Evolutionary conservation across 2,329 filamentous ascomycete species (phyloP).

Genomic region (Colletotrichum tofieldiae): DNA sequence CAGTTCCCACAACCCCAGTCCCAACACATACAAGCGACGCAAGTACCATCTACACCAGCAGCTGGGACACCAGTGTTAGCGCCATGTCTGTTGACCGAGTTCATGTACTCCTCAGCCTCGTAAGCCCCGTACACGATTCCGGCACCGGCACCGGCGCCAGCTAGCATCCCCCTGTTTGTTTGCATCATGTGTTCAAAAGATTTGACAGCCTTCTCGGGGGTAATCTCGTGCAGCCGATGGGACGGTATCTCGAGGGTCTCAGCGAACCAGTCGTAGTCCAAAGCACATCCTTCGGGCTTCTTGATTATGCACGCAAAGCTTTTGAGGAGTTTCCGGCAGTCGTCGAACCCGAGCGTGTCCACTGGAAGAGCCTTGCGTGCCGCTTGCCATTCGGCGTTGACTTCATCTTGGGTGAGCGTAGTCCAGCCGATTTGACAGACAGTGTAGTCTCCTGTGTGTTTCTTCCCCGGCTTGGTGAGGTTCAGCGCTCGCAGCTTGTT

Average conservation of each 20-base stretch:
- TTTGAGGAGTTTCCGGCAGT: conserved; percentile 2
- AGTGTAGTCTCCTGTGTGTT: neutral
- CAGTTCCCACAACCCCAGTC: neutral
- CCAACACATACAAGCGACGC: neutral
- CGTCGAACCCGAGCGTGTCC: conserved; percentile 1
- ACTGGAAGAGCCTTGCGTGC: neutral
- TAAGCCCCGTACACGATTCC: conserved; percentile 2
- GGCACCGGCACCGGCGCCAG: neutral
- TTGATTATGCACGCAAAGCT: conserved; percentile 8
- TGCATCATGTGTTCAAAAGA: conserved; percentile 2
- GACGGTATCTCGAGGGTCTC: conserved; percentile 1
- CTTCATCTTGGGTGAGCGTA: neutral
- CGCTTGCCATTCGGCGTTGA: conserved; percentile 6
- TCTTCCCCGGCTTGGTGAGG: neutral
- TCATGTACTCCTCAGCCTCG: neutral
- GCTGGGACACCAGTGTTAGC: neutral
- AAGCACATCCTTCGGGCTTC: conserved; percentile 2
- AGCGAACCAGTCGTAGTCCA: conserved; percentile 13
- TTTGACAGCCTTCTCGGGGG: neutral
- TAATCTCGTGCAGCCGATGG: conserved; percentile 5
- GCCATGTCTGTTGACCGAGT: neutral
- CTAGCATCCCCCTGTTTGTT: neutral
- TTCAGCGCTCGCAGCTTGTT: neutral
- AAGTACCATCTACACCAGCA: neutral
- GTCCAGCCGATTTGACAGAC: conserved; percentile 22